These are phyloP conservation scores for Apiotrichum brassicae DNA, from an alignment of 1,284 basidiomycete species.

Conservation along the genomic window DNA sequence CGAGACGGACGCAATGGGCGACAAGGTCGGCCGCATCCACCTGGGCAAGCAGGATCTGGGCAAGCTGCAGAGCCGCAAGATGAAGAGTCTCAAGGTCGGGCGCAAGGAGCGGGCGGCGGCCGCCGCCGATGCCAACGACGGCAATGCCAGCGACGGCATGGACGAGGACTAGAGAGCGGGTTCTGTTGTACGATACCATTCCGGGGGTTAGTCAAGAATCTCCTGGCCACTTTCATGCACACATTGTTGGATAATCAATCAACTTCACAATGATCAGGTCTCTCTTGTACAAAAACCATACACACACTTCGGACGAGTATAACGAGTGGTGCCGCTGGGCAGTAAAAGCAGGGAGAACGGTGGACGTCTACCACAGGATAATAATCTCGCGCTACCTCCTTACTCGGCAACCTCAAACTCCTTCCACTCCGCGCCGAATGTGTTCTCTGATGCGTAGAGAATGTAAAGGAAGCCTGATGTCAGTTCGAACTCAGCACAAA, in stretches of 20 bases:
- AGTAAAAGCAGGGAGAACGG: too few species aligned
- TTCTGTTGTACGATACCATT: constrained; percentile 11
- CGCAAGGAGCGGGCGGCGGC: constrained; percentile 23
- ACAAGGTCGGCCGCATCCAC: constrained; percentile 84
- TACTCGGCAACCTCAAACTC: constrained; percentile 10
- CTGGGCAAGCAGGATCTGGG: constrained; percentile 81
- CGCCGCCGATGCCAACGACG: constrained; percentile 16
- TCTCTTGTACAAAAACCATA: constrained; percentile 5
- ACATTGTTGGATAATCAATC: constrained; percentile 1
- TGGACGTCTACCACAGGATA: too few species aligned
- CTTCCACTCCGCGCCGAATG: constrained; percentile 58
- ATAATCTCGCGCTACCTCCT: neutral
- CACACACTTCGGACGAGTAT: neutral
- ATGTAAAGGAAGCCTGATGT: constrained; percentile 75
- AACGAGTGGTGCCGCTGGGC: neutral
- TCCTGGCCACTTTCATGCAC: constrained; percentile 7
- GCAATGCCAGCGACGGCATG: constrained; percentile 8
- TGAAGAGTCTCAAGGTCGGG: constrained; percentile 46
- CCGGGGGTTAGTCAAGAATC: neutral
- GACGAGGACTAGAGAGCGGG: constrained; percentile 15
- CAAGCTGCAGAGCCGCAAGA: constrained; percentile 61
- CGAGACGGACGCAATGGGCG: constrained; percentile 98
- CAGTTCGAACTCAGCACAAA: neutral
- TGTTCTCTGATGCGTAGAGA: constrained; percentile 95
- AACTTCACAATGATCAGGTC: constrained; percentile 1